Base-by-base conservation (phyloP, 371 early-diverging fungal species). In the Saksenaea vasiformis region DNA sequence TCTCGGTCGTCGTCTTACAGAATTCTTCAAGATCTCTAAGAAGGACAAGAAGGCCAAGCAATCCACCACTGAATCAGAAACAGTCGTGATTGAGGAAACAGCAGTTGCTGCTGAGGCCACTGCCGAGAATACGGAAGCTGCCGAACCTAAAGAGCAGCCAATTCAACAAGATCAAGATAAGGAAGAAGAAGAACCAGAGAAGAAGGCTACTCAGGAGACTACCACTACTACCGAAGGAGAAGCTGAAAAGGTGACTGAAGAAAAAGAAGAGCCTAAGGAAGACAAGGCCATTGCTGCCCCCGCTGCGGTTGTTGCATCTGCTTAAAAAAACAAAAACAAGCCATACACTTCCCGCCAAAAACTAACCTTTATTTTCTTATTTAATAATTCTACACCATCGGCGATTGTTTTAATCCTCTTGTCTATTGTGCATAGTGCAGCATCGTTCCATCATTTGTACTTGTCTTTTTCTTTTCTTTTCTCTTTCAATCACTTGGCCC, bases 1-100 rank as follows among this genome's bases (percentile, higher is more conserved):
- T 19, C 38, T 56, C 11, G 64, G 64, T 36, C 56, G 64, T 36
- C 64, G 64, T 35, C 47, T 63, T 43, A 56, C 64, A n/a, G 64
- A 56, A 8, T 36, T 63, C 26, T 63, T 63, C 36, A 57, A 56
- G 41, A 54, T 41, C 27, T 22, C 15, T 26, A 56, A 63, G 58
- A 57, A 63, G 44, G 57, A 41, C 34, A 63, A 63, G 51, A 27
- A 56, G 17, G 15, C 44, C 44, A 63, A 63, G 58, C 57, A 63
- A 24, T 35, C 58, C 51, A 19, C 17, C 22, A 47, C n/a, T 22
- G 51, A 47, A 22, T 22, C 51, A 17, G 51, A 47, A 22, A 47
- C 51, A 5, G 51, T 47, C 22, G 51, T 47, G 51, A 22, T 47
- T 47, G 51, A 47, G 11, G 51, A 47, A 47, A 22, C n/a, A 47